A percentile compares a stretch with the other conserved stretches of the same genome.
phyloP scores from a whole-genome alignment of 73 alveolate genomes.

The Symbiodinium pilosum region DNA sequence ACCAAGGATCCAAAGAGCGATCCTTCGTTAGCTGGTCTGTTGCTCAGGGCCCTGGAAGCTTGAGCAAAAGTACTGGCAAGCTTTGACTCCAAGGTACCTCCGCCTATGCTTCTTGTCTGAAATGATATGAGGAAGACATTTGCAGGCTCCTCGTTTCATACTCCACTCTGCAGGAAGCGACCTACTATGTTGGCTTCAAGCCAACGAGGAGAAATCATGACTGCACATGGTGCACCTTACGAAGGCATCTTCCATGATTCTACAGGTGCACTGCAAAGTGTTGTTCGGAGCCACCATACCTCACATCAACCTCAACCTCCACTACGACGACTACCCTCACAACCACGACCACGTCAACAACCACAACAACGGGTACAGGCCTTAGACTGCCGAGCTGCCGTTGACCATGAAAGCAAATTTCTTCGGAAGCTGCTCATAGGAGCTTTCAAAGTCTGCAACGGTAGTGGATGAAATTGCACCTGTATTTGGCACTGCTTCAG shows the following conservation, averaged over 20 bases:
- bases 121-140: background rate
- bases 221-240: too few relatives aligned
- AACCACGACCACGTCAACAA: background rate
- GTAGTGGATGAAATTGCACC: too few relatives aligned
- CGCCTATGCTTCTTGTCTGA: background rate
- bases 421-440: too few relatives aligned
- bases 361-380: background rate
- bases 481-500: too few relatives aligned
- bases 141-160: too few relatives aligned
- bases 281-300: background rate
- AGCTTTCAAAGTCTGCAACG: too few relatives aligned
- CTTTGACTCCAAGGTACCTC: background rate
- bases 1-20: background rate
- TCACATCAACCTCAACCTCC: background rate
- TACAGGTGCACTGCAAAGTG: conserved; percentile 5
- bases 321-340: background rate
- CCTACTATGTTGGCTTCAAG: background rate
- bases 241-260: too few relatives aligned
- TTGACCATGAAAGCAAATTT: too few relatives aligned
- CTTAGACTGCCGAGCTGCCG: too few relatives aligned
- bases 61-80: too few relatives aligned
- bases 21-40: background rate
- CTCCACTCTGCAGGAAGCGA: background rate
- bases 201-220: too few relatives aligned
- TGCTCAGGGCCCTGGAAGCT: background rate